Evolutionary conservation across 2,329 filamentous ascomycete species (phyloP).

Genomic region (Sordariomycetes sp.): DNA sequence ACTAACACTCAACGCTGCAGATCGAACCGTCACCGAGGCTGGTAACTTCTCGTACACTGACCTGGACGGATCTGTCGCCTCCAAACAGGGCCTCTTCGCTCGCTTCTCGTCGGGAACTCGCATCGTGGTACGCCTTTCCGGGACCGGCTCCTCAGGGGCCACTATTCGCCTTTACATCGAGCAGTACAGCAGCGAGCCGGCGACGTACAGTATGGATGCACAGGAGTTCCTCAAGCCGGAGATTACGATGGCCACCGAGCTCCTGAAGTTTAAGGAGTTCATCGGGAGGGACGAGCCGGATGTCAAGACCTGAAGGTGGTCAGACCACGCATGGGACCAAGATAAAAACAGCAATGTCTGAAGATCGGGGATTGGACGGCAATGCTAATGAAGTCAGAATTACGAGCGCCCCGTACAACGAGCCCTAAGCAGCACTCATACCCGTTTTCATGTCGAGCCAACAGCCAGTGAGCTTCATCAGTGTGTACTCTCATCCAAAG

Average conservation of each 20-base stretch:
- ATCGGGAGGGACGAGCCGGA: slow-evolving; percentile 88
- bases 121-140: slow-evolving; percentile 88
- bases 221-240: slow-evolving; percentile 92
- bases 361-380: not conserved
- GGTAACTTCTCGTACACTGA: slow-evolving; percentile 98
- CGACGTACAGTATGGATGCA: slow-evolving; percentile 69
- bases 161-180: slow-evolving; percentile 97
- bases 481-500: not conserved
- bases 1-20: slow-evolving; percentile 19
- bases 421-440: not conserved
- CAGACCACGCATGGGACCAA: slow-evolving; percentile 3
- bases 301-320: slow-evolving; percentile 73
- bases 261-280: slow-evolving; percentile 90
- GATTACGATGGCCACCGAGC: slow-evolving; percentile 70
- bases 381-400: not conserved
- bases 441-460: not conserved
- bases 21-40: slow-evolving; percentile 74
- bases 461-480: not conserved
- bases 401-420: not conserved
- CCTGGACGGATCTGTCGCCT: slow-evolving; percentile 90
- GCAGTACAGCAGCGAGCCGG: slow-evolving; percentile 78
- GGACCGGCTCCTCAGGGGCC: slow-evolving; percentile 88
- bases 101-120: slow-evolving; percentile 91
- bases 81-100: slow-evolving; percentile 92
- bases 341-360: not conserved